Percentiles rank a stretch among this genome's conserved stretches.
Evolutionary conservation across 2,329 filamentous ascomycete species (phyloP).

Genomic region (Botrytis paeoniae): DNA sequence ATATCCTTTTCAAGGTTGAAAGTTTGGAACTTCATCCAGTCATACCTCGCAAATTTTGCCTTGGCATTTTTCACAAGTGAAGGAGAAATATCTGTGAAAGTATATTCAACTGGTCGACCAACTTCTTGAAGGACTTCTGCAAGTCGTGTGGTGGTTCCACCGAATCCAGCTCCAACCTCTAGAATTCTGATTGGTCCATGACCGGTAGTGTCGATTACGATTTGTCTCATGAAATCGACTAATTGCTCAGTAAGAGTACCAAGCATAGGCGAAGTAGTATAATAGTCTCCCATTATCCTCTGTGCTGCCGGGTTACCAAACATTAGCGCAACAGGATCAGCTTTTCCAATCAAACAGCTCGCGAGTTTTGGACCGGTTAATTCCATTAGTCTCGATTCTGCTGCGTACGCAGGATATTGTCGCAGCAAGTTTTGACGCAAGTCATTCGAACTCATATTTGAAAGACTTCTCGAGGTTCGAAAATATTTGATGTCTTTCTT

Average conservation of each 20-base stretch:
- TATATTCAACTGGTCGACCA: conserved; percentile 9
- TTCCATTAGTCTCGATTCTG: conserved; percentile 24
- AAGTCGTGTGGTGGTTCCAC: conserved; percentile 12
- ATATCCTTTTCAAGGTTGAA: conserved; percentile 28
- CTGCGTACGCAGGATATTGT: conserved; percentile 38
- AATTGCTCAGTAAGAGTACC: not conserved
- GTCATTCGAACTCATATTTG: not conserved
- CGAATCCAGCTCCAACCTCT: conserved; percentile 46
- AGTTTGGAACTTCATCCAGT: conserved; percentile 27
- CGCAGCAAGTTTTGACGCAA: conserved; percentile 26
- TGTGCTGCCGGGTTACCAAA: conserved; percentile 27
- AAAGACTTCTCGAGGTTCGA: conserved; percentile 19
- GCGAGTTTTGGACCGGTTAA: conserved; percentile 27
- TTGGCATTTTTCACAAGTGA: conserved; percentile 32
- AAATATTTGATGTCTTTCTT: not conserved
- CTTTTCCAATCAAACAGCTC: conserved; percentile 25
- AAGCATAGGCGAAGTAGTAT: conserved; percentile 19
- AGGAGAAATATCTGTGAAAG: conserved; percentile 35
- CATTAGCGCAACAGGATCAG: conserved; percentile 29
- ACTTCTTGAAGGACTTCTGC: not conserved
- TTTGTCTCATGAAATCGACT: not conserved
- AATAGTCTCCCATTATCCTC: conserved; percentile 28
- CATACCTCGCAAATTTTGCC: conserved; percentile 28
- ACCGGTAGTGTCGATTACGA: not conserved
- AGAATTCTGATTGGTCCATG: not conserved